A percentile compares a stretch with the other conserved stretches of the same genome.
phyloP scores from a whole-genome alignment of 768 basidiomycete species.

The Botryobasidium botryosum region DNA sequence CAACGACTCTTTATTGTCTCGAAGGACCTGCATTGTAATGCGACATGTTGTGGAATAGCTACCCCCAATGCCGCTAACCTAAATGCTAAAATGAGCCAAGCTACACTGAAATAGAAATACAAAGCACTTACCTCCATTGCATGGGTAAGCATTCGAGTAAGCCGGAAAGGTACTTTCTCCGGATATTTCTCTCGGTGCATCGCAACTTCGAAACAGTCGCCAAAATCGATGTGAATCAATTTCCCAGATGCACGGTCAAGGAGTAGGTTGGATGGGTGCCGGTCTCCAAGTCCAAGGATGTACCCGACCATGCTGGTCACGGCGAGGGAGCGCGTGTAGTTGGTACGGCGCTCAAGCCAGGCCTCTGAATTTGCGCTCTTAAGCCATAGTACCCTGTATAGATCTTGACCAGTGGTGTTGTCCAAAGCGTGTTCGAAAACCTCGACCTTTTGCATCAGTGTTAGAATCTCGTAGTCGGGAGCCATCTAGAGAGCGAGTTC shows the following conservation, averaged over 20 bases:
- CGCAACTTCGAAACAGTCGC: constrained; percentile 96
- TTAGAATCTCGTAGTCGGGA: constrained; percentile 91
- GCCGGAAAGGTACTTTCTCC: constrained; percentile 93
- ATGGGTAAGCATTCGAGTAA: constrained; percentile 95
- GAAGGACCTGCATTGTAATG: constrained; percentile 91
- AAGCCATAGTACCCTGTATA: constrained; percentile 93
- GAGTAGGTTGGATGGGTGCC: constrained; percentile 90
- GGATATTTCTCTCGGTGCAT: constrained; percentile 99
- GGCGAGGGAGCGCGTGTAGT: constrained; percentile 87
- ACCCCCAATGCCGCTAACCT: constrained; percentile 97
- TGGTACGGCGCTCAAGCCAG: constrained; percentile 92
- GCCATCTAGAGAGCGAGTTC: constrained; percentile 58
- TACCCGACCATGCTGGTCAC: constrained; percentile 99
- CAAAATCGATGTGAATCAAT: constrained; percentile 93
- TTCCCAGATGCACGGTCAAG: constrained; percentile 84
- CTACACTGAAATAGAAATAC: background rate
- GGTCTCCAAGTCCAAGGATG: constrained; percentile 92
- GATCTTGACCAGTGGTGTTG: constrained; percentile 95
- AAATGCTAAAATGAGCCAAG: constrained; percentile 6
- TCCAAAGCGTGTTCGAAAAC: constrained; percentile 98
- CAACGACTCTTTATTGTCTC: constrained; percentile 95
- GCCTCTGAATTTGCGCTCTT: constrained; percentile 92
- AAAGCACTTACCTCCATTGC: constrained; percentile 85
- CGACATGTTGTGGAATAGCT: constrained; percentile 93
- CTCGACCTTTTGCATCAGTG: constrained; percentile 91